phyloP scores from a whole-genome alignment of 768 basidiomycete genomes.

The Kwoniella heveanensis region DNA sequence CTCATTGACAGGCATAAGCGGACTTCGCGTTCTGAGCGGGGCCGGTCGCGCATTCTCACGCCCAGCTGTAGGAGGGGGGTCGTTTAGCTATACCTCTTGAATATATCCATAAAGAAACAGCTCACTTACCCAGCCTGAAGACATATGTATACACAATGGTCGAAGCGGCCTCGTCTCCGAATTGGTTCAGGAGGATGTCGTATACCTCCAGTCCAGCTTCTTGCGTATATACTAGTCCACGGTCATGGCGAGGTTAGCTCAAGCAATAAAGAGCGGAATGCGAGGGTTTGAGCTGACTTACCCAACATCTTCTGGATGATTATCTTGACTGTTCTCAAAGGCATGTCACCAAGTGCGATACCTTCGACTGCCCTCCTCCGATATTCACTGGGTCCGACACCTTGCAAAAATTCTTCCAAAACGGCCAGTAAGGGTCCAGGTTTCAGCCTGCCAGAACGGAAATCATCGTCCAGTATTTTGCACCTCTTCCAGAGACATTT shows the following conservation, averaged over 20 bases:
- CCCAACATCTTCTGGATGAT: slow-evolving; percentile 96
- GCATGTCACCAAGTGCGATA: slow-evolving; percentile 96
- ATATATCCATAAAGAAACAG: not conserved
- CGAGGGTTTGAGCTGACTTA: slow-evolving; percentile 59
- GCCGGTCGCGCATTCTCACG: slow-evolving; percentile 15
- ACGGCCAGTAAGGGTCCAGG: slow-evolving; percentile 87
- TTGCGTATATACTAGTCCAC: slow-evolving; percentile 34
- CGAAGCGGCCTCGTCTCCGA: slow-evolving; percentile 66
- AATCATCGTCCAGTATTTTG: slow-evolving; percentile 87
- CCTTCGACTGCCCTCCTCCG: slow-evolving; percentile 84
- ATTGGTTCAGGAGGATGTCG: slow-evolving; percentile 82
- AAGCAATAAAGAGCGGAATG: not conserved
- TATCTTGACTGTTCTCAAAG: slow-evolving; percentile 93
- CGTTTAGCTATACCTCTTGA: not conserved
- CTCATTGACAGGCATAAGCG: slow-evolving; percentile 15
- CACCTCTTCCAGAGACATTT: slow-evolving; percentile 99
- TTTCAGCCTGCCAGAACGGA: slow-evolving; percentile 75
- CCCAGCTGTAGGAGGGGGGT: slow-evolving; percentile 12
- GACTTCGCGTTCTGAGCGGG: slow-evolving; percentile 7
- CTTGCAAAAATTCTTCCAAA: slow-evolving; percentile 90
- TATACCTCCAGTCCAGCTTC: slow-evolving; percentile 66
- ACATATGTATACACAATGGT: slow-evolving; percentile 45
- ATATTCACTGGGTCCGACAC: slow-evolving; percentile 94
- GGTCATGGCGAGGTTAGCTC: not conserved
- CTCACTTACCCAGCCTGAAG: slow-evolving; percentile 37